These are phyloP conservation scores for Kalanchoe fedtschenkoi DNA, from an alignment of 164 flowering plant species.

Conservation along the genomic window DNA sequence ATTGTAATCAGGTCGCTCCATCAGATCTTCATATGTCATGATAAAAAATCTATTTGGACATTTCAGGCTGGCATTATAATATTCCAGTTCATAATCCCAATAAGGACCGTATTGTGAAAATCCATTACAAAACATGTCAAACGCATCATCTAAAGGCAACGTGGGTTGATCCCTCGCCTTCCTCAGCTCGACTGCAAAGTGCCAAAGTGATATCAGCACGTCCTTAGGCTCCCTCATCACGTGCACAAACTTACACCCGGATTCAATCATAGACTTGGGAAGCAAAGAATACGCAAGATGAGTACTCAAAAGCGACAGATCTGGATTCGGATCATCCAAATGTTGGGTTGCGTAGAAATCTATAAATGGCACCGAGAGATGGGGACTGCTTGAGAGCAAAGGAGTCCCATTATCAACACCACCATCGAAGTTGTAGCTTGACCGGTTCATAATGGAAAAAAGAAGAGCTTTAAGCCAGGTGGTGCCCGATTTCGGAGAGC, in stretches of 20 bases:
- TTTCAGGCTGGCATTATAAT: not conserved
- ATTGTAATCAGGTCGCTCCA: too few species aligned
- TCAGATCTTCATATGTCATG: too few species aligned
- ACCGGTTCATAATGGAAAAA: too few species aligned
- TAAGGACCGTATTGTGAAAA: not conserved
- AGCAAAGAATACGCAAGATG: too few species aligned
- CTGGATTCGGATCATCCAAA: conserved; percentile 5
- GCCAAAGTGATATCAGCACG: conserved; percentile 13
- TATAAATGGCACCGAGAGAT: not conserved
- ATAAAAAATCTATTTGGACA: too few species aligned
- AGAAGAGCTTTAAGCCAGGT: conserved; percentile 19
- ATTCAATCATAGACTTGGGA: too few species aligned
- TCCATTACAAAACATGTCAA: not conserved
- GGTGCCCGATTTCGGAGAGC: conserved; percentile 7
- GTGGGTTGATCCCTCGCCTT: not conserved
- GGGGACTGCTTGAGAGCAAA: not conserved
- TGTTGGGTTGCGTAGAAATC: not conserved
- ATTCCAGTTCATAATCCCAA: not conserved
- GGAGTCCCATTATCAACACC: conserved; percentile 3
- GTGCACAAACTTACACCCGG: too few species aligned
- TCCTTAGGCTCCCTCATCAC: too few species aligned
- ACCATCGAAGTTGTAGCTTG: too few species aligned
- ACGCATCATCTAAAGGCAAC: not conserved
- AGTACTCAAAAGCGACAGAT: conserved; percentile 11
- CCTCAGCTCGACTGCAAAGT: not conserved